These are phyloP conservation scores for Hypoxylon sp. DNA, from an alignment of 2,329 filamentous ascomycete species.

Conservation along the genomic window DNA sequence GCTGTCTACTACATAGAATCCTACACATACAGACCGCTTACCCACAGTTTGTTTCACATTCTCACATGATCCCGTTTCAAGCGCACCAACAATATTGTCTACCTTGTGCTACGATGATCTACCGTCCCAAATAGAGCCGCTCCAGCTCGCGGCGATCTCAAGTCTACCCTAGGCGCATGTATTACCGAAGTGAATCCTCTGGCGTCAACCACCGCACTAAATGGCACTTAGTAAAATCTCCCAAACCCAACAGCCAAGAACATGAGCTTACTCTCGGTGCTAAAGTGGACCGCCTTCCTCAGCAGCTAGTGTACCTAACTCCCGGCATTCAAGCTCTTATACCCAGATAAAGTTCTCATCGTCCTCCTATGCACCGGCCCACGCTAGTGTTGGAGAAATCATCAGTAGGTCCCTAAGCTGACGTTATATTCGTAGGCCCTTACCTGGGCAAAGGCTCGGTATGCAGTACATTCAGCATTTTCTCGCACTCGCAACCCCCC, in stretches of 20 bases:
- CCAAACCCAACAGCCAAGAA: not conserved
- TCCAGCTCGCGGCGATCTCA: conserved; percentile 1
- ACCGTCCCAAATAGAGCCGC: not conserved
- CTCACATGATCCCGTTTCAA: conserved; percentile 14
- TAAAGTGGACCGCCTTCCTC: conserved; percentile 3
- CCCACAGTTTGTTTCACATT: conserved; percentile 13
- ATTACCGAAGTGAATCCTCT: not conserved
- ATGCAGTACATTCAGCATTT: not conserved
- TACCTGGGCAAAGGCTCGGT: not conserved
- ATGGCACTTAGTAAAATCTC: not conserved
- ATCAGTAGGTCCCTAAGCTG: not conserved
- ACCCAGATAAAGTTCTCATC: conserved; percentile 37
- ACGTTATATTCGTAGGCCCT: conserved; percentile 30
- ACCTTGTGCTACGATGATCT: not conserved
- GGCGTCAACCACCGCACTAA: not conserved
- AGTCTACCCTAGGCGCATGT: not conserved
- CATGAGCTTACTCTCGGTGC: not conserved
- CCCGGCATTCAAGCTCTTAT: conserved; percentile 10
- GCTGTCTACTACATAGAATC: not conserved
- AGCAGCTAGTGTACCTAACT: no score
- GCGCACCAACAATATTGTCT: not conserved
- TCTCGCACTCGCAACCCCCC: not conserved
- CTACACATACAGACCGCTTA: no score
- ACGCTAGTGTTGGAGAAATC: not conserved
- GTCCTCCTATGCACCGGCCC: not conserved